Evolutionary conservation across 106 monocot species (phyloP).

Genomic region (Apostasia shenzhenica): DNA sequence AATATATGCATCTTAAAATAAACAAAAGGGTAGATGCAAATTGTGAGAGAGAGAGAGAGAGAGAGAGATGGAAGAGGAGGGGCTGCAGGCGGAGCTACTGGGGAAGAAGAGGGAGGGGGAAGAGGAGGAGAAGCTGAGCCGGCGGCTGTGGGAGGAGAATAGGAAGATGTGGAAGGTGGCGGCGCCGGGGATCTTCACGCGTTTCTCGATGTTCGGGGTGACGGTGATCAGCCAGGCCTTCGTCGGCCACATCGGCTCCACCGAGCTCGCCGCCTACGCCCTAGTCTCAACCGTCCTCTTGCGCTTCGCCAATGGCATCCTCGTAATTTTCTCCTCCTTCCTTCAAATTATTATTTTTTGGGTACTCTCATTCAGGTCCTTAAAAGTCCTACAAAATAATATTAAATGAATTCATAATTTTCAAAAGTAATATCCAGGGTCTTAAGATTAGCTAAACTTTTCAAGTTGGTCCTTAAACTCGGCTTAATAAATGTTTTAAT

Average conservation of each 20-base stretch:
- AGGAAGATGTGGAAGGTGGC: slow-evolving; percentile 37
- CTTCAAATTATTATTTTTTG: too few relatives aligned
- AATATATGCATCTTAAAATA: too few relatives aligned
- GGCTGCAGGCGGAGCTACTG: not conserved
- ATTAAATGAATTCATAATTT: too few relatives aligned
- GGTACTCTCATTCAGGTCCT: too few relatives aligned
- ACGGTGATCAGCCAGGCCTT: slow-evolving; percentile 36
- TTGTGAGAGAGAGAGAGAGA: not conserved
- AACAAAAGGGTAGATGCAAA: too few relatives aligned
- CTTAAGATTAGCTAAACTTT: not conserved
- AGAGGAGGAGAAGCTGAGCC: slow-evolving; percentile 1
- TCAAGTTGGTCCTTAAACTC: not conserved
- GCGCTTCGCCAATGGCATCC: slow-evolving; percentile 39
- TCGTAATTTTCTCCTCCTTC: slow-evolving; percentile 8
- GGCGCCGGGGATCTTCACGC: slow-evolving; percentile 29
- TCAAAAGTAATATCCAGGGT: too few relatives aligned
- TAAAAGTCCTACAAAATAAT: too few relatives aligned
- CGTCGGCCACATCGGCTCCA: slow-evolving; percentile 37
- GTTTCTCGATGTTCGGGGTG: slow-evolving; percentile 34
- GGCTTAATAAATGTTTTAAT: too few relatives aligned
- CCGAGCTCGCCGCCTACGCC: slow-evolving; percentile 45
- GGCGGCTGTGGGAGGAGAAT: slow-evolving; percentile 29
- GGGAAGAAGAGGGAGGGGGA: slow-evolving; percentile 5
- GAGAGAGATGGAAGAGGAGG: slow-evolving; percentile 1
- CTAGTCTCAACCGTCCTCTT: slow-evolving; percentile 42